Evolutionary conservation across 192 early-diverging fungal species (phyloP).

Genomic region (Linderina pennispora): DNA sequence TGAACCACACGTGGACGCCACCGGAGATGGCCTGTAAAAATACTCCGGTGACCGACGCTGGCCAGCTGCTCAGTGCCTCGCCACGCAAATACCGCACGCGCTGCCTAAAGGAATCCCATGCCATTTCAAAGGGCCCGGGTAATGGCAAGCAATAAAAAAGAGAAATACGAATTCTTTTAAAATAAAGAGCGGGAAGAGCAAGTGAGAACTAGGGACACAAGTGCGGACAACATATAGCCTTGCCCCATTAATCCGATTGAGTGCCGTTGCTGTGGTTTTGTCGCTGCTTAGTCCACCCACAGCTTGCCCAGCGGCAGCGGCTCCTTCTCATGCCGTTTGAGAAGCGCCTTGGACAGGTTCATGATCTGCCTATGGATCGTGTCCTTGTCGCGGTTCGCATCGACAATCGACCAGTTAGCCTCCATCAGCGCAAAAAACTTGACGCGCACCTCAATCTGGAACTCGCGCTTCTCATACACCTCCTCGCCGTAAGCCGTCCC

Average conservation of each 20-base stretch:
- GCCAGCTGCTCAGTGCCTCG: conserved; percentile 12
- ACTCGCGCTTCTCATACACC: conserved; percentile 78
- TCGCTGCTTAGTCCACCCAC: too few relatives aligned
- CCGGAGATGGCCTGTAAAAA: background rate
- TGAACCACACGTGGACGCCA: conserved; percentile 12
- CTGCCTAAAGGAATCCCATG: conserved; percentile 14
- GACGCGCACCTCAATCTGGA: conserved; percentile 74
- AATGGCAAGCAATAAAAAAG: too few relatives aligned
- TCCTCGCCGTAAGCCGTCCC: conserved; percentile 88
- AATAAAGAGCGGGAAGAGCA: too few relatives aligned
- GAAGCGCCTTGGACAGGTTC: conserved; percentile 17
- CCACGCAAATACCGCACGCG: conserved; percentile 18
- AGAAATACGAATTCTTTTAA: too few relatives aligned
- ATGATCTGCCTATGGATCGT: conserved; percentile 36
- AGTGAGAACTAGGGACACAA: too few relatives aligned
- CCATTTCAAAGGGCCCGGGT: conserved; percentile 11
- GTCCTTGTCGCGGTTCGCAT: conserved; percentile 31
- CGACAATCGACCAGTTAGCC: conserved; percentile 43
- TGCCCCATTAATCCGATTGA: too few relatives aligned
- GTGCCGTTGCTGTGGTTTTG: too few relatives aligned
- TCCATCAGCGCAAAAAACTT: conserved; percentile 61
- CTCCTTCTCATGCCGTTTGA: conserved; percentile 21
- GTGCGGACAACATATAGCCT: too few relatives aligned
- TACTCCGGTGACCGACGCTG: conserved; percentile 2
- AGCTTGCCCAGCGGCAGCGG: conserved; percentile 30